Evolutionary conservation across 2,329 filamentous ascomycete species (phyloP), one percentile per base, ranked within the genome.

Genomic region (Botryotinia globosa): DNA sequence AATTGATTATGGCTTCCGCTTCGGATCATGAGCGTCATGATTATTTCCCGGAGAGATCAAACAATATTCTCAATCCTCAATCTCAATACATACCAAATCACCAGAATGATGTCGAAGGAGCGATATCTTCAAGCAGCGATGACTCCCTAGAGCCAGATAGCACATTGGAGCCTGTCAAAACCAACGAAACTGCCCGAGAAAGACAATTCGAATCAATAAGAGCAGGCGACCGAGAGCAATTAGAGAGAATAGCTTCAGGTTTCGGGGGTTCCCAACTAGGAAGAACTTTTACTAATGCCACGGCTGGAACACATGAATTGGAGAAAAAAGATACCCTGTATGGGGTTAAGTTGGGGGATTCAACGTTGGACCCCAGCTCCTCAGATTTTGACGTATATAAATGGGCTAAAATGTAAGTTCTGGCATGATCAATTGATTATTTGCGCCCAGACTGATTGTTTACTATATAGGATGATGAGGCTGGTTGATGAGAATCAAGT

Each of bases 401-500:
- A 69, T 78, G 77, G 77, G 61, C 69, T 12, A 73, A 73, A 37
- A 77, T 78, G 77, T 78, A 42, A 66, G 76, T 14, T 69, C 69
- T 29, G n/a, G 44, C 42, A 54, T 20, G 9, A 0, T 34, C 34
- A 32, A 62, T 22, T 32, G n/a, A 45, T 29, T 29, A 18, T n/a
- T 48, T 67, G 32, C 4, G 6, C 3, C 29, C 12, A 42, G n/a
- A 18, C 44, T 61, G 69, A 58, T 72, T 25, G n/a, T 54, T 2
- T 37, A 22, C 44, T 45, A 22, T 9, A 32, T 32, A 78, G 77
- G 77, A 37, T 76, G 80, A 69, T 77, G 75, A 82, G 83, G 65
- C 76, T 86, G 45, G 80, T 90, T 51, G 84, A 88, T 51, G 84
- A 85, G 29, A 87, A 91, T 73, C 87, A 87, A 0, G 82, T 90